Evolutionary conservation across 2,329 filamentous ascomycete species (phyloP), one percentile per base, ranked within the genome.

Genomic region (Cercospora zeae-maydis): DNA sequence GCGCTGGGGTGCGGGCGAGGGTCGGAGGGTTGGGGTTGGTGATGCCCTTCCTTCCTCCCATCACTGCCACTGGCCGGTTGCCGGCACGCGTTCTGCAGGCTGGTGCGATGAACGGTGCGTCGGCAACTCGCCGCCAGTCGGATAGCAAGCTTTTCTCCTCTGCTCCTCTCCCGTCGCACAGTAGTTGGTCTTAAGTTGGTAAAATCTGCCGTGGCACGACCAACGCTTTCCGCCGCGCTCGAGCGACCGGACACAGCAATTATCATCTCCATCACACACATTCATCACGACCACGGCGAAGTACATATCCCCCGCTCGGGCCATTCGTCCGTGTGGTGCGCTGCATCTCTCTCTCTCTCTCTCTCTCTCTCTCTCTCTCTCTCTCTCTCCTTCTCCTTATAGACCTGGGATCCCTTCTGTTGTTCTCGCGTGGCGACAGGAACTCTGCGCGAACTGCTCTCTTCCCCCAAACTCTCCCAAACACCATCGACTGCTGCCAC

Each of bases 31-130:
- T 59, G 58, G 9, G 2, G 11, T 8, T 36, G 34, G 14, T 8
- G 34, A 36, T 36, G 36, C 36, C 36, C 3, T 39, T 39, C 36
- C 9, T 13, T 13, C 36, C 3, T 16, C 52, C 33, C 14, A 42
- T 61, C 61, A 31, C 47, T 56, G 42, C 63, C 13, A 57, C 58
- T 60, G 59, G 56, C 39, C 49, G 6, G 39, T 60, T 56, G 56
- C 39, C 49, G 6, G 39, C 39, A 45, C n/a, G 3, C 24, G 47
- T n/a, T 21, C 51, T 64, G 62, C 62, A 58, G 37, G 42, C n/a
- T n/a, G n/a, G n/a, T n/a, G n/a, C n/a, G n/a, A n/a, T 58, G 53
- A 55, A 31, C 56, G 53, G 55, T 45, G 34, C 53, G 27, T 45
- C 42, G 42, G 57, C 24, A 55, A 45, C 57, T 62, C 57, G 52